A percentile compares a stretch with the other conserved stretches of the same genome.
phyloP scores from a whole-genome alignment of 2,329 filamentous ascomycete species.

The Aspergillus aculeatus region DNA sequence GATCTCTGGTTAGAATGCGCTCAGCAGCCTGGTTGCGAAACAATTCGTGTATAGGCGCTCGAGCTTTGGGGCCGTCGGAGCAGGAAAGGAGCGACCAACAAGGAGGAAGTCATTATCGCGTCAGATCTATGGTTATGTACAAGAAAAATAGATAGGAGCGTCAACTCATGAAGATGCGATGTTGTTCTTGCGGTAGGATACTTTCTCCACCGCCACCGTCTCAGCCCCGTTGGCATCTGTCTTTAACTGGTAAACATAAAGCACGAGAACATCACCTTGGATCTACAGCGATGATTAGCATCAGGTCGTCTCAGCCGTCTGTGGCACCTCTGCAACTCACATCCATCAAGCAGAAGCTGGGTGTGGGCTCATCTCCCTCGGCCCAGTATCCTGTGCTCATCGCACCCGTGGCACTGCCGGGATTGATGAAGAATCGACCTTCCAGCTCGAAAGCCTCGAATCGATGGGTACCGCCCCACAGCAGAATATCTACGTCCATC shows the following conservation, averaged over 20 bases:
- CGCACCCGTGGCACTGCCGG: constrained; percentile 66
- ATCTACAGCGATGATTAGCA: constrained; percentile 56
- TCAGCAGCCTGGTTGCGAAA: neutral
- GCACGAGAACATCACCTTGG: constrained; percentile 90
- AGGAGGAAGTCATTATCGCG: constrained; percentile 18
- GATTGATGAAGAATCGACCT: constrained; percentile 70
- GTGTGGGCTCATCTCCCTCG: constrained; percentile 68
- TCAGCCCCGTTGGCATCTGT: constrained; percentile 74
- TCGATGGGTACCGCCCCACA: constrained; percentile 68
- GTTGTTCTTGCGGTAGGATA: constrained; percentile 77
- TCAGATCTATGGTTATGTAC: constrained; percentile 32
- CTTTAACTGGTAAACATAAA: constrained; percentile 88
- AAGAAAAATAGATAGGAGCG: constrained; percentile 20
- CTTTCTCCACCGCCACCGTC: constrained; percentile 80
- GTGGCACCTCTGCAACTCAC: constrained; percentile 57
- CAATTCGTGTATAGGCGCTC: neutral
- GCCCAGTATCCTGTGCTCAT: constrained; percentile 61
- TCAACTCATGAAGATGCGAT: constrained; percentile 54
- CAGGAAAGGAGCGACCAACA: neutral
- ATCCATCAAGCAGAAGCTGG: constrained; percentile 97
- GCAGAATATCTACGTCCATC: constrained; percentile 68
- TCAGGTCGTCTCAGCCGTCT: neutral
- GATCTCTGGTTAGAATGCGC: too few relatives aligned
- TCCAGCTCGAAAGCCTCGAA: constrained; percentile 72
- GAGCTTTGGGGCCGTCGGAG: neutral